Evolutionary conservation across 179 eudicot species (phyloP).

Genomic region (Carnegiea gigantea): DNA sequence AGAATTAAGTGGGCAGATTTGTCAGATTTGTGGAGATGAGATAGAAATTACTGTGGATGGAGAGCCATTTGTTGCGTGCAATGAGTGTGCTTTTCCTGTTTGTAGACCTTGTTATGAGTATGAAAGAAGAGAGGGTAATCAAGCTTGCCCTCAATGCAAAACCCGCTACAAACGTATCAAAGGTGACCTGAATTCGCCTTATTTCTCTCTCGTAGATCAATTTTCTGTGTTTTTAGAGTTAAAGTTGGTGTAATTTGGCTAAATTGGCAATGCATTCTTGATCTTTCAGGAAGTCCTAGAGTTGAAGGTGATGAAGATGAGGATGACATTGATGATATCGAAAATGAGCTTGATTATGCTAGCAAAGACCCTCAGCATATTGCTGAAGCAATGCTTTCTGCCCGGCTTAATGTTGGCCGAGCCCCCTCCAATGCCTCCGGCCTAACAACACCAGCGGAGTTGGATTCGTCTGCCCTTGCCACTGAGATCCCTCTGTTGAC

Average conservation of each 20-base stretch:
- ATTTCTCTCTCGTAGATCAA: slow-evolving; percentile 1
- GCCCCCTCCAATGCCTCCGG: slow-evolving; percentile 59
- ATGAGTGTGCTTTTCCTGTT: slow-evolving; percentile 97
- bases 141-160: slow-evolving; percentile 92
- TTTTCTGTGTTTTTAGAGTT: background rate
- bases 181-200: slow-evolving; percentile 37
- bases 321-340: slow-evolving; percentile 84
- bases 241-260: slow-evolving; percentile 4
- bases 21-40: slow-evolving; percentile 91
- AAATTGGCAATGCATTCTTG: background rate
- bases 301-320: slow-evolving; percentile 96
- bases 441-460: slow-evolving; percentile 65
- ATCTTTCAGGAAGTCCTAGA: slow-evolving; percentile 63
- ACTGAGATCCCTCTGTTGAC: slow-evolving; percentile 79
- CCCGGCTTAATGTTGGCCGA: slow-evolving; percentile 57
- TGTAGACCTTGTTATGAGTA: slow-evolving; percentile 94
- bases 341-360: slow-evolving; percentile 64
- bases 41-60: slow-evolving; percentile 55
- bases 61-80: slow-evolving; percentile 97
- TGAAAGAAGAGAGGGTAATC: slow-evolving; percentile 91
- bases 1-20: slow-evolving; percentile 71
- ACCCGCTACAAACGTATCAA: slow-evolving; percentile 88
- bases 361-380: slow-evolving; percentile 39
- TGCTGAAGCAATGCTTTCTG: slow-evolving; percentile 52
- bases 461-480: slow-evolving; percentile 53